phyloP scores from a whole-genome alignment of 2,329 filamentous ascomycete species.

The Xylariales sp. region DNA sequence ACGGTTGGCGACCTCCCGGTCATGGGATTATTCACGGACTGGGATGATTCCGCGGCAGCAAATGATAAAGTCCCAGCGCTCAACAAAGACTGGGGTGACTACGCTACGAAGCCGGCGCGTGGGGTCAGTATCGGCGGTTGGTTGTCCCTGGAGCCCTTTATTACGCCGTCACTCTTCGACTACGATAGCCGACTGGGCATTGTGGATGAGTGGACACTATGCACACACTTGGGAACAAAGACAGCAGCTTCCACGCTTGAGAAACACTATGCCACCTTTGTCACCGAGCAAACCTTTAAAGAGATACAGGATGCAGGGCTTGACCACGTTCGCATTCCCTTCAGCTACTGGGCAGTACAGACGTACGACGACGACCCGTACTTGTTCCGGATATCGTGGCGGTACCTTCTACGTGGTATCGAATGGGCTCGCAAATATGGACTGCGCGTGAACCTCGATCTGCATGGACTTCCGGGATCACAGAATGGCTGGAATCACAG shows the following conservation, averaged over 20 bases:
- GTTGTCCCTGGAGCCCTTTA: slow-evolving; percentile 94
- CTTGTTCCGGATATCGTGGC: slow-evolving; percentile 86
- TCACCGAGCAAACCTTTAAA: slow-evolving; percentile 84
- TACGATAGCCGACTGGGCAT: slow-evolving; percentile 72
- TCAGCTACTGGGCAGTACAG: slow-evolving; percentile 92
- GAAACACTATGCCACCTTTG: slow-evolving; percentile 89
- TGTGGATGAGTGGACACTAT: slow-evolving; percentile 89
- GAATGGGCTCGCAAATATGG: slow-evolving; percentile 95
- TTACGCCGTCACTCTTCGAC: slow-evolving; percentile 90
- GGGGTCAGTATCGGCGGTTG: slow-evolving; percentile 95
- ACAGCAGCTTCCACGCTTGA: slow-evolving; percentile 78
- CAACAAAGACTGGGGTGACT: slow-evolving; percentile 79
- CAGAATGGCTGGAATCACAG: slow-evolving; percentile 99
- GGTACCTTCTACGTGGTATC: slow-evolving; percentile 90
- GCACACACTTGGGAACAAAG: slow-evolving; percentile 73
- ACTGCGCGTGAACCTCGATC: slow-evolving; percentile 89
- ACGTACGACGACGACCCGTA: slow-evolving; percentile 90
- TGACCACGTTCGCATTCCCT: slow-evolving; percentile 96
- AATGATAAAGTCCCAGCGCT: slow-evolving; percentile 85
- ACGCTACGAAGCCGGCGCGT: slow-evolving; percentile 81
- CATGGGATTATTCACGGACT: slow-evolving; percentile 87
- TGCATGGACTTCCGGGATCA: slow-evolving; percentile 90
- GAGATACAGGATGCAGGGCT: slow-evolving; percentile 89
- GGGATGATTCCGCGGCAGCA: slow-evolving; percentile 83
- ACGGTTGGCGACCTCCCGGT: slow-evolving; percentile 88